phyloP scores from a whole-genome alignment of 495 filamentous ascomycete genomes.

The Penicillium salamii region DNA sequence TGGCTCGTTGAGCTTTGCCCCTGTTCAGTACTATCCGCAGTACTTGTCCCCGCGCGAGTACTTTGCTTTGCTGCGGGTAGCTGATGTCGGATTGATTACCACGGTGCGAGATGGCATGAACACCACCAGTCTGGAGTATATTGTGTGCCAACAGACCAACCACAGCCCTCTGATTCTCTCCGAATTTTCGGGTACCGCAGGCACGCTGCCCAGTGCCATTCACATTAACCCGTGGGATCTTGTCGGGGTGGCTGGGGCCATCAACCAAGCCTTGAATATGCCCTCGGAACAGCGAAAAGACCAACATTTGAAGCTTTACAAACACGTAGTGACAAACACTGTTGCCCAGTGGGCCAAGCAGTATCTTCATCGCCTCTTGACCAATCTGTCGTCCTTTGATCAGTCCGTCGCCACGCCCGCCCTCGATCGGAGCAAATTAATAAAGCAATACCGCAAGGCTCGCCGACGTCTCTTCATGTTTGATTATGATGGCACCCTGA shows the following conservation, averaged over 20 bases:
- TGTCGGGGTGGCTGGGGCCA: slow-evolving; percentile 72
- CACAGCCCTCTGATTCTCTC: slow-evolving; percentile 87
- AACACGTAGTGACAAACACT: slow-evolving; percentile 77
- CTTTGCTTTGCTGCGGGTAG: slow-evolving; percentile 81
- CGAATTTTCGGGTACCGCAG: slow-evolving; percentile 92
- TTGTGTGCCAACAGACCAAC: slow-evolving; percentile 82
- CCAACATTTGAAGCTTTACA: slow-evolving; percentile 59
- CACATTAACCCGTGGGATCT: slow-evolving; percentile 96
- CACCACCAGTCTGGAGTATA: slow-evolving; percentile 89
- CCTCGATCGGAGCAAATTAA: slow-evolving; percentile 67
- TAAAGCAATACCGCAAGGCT: slow-evolving; percentile 68
- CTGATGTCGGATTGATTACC: slow-evolving; percentile 87
- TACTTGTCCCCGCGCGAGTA: slow-evolving; percentile 86
- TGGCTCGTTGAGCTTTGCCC: slow-evolving; percentile 79
- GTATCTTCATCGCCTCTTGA: slow-evolving; percentile 71
- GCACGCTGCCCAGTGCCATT: slow-evolving; percentile 77
- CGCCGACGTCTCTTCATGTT: slow-evolving; percentile 88
- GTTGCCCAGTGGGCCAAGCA: slow-evolving; percentile 79
- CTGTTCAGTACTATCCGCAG: slow-evolving; percentile 89
- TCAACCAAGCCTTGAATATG: slow-evolving; percentile 77
- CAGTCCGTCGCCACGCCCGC: slow-evolving; percentile 74
- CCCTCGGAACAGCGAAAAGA: slow-evolving; percentile 54
- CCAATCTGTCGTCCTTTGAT: slow-evolving; percentile 72
- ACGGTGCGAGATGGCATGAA: slow-evolving; percentile 96
- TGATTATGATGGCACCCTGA: slow-evolving; percentile 98